phyloP scores from a whole-genome alignment of 805 yeast genomes.

The Cyberlindnera xylosilytica region DNA sequence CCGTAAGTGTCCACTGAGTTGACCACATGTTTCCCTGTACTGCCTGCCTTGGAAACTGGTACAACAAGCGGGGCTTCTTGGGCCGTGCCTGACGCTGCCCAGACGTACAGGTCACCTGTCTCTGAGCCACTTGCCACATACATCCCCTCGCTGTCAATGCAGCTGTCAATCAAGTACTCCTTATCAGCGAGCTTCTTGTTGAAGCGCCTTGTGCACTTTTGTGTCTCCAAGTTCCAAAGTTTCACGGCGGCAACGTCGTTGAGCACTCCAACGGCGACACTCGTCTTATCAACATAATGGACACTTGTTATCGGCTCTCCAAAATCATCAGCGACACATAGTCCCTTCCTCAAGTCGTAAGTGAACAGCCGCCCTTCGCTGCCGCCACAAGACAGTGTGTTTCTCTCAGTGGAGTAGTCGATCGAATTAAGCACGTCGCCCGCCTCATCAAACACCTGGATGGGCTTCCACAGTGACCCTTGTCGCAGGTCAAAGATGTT shows the following conservation, averaged over 20 bases:
- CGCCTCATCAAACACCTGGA: slow-evolving; percentile 33
- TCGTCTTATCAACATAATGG: background rate
- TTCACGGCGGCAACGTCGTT: slow-evolving; percentile 1
- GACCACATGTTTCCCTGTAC: background rate
- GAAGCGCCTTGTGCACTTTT: background rate
- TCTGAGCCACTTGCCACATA: slow-evolving; percentile 13
- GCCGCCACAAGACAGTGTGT: slow-evolving; percentile 17
- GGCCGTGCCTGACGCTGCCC: background rate
- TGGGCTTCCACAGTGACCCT: slow-evolving; percentile 26
- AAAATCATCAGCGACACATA: slow-evolving; percentile 4
- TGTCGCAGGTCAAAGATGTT: slow-evolving; percentile 16
- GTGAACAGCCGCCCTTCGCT: slow-evolving; percentile 23
- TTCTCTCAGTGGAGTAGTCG: slow-evolving; percentile 3
- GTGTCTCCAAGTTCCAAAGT: slow-evolving; percentile 5
- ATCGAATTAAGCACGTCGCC: slow-evolving; percentile 27
- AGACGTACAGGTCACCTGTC: slow-evolving; percentile 9
- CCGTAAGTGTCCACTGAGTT: background rate
- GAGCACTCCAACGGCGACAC: slow-evolving; percentile 9
- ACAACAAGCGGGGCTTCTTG: background rate
- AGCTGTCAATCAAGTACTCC: slow-evolving; percentile 14
- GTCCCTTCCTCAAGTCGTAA: slow-evolving; percentile 23
- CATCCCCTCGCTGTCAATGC: background rate
- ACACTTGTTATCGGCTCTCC: slow-evolving; percentile 4
- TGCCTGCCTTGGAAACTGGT: background rate
- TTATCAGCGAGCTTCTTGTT: background rate